Evolutionary conservation across 1,284 basidiomycete species (phyloP), one percentile per base, ranked within the genome.

Genomic region (Puccinia polysora): DNA sequence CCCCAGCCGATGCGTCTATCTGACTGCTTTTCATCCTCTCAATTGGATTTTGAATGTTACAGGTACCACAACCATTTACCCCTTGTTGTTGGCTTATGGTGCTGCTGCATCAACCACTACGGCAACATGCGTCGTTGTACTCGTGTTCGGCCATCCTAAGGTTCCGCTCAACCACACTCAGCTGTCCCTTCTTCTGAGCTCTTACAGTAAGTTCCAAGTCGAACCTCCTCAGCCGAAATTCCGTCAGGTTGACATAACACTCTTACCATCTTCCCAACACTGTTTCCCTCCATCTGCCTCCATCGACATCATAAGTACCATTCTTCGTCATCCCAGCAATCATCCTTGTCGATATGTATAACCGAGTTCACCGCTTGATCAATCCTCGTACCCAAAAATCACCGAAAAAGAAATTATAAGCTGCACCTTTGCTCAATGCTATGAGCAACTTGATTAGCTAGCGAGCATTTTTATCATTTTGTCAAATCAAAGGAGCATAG

Each of bases 331-430:
- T 69, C 43, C 65, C 65, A 3, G 52, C 55, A 4, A 30, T 49
- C 20, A 69, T 69, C 53, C 52, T 69, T n/a, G 30, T 69, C 10
- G 65, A 69, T 23, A 69, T 69, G 65, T 69, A 69, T 43, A 18
- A 56, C 25, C 65, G 65, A 34, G 49, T 69, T 47, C 38, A 63
- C 20, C 45, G 40, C 30, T 32, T 63, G 60, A 63, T 63, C 25
- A n/a, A n/a, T n/a, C n/a, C n/a, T n/a, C n/a, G n/a, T n/a, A n/a
- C n/a, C n/a, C n/a, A n/a, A n/a, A n/a, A n/a, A n/a, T n/a, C n/a
- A n/a, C n/a, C n/a, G n/a, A n/a, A n/a, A n/a, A n/a, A n/a, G n/a
- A n/a, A n/a, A n/a, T n/a, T n/a, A n/a, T n/a, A n/a, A n/a, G n/a
- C n/a, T n/a, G n/a, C n/a, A n/a, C n/a, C n/a, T n/a, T n/a, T n/a